Conservation (phyloP, 805 yeast species). For the Wickerhamomyces alni region DNA sequence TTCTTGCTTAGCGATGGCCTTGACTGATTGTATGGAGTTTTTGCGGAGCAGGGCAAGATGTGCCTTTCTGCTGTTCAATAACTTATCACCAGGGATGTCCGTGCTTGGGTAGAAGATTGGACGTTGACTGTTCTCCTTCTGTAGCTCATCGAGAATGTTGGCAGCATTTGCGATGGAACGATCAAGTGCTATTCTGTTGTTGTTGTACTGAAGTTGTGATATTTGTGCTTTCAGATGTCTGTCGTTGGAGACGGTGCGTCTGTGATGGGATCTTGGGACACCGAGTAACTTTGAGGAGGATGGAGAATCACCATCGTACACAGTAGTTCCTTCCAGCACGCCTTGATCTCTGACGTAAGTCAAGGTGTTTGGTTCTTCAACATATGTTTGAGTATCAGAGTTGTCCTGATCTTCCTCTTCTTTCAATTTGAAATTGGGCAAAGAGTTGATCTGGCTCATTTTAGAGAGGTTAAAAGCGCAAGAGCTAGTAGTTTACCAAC, state of each 20-base stretch:
- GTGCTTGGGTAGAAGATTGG: constrained; percentile 59
- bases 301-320: constrained; percentile 17
- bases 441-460: constrained; percentile 10
- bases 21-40: constrained; percentile 24
- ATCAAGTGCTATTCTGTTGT: constrained; percentile 59
- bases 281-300: constrained; percentile 3
- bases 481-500: too few species aligned
- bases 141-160: constrained; percentile 44
- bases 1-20: constrained; percentile 11
- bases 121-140: constrained; percentile 49
- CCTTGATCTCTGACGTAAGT: constrained; percentile 22
- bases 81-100: constrained; percentile 17
- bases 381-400: constrained; percentile 7
- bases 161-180: constrained; percentile 51
- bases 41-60: constrained; percentile 47
- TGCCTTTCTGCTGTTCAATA: constrained; percentile 44
- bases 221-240: constrained; percentile 46
- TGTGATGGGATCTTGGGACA: constrained; percentile 8
- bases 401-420: constrained; percentile 12
- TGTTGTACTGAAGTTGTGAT: constrained; percentile 72
- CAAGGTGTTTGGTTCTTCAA: constrained; percentile 12
- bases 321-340: constrained; percentile 21
- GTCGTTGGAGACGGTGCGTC: constrained; percentile 24
- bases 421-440: neutral
- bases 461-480: neutral